phyloP scores from a whole-genome alignment of 139 green algal species.

The Chlorella sp. region DNA sequence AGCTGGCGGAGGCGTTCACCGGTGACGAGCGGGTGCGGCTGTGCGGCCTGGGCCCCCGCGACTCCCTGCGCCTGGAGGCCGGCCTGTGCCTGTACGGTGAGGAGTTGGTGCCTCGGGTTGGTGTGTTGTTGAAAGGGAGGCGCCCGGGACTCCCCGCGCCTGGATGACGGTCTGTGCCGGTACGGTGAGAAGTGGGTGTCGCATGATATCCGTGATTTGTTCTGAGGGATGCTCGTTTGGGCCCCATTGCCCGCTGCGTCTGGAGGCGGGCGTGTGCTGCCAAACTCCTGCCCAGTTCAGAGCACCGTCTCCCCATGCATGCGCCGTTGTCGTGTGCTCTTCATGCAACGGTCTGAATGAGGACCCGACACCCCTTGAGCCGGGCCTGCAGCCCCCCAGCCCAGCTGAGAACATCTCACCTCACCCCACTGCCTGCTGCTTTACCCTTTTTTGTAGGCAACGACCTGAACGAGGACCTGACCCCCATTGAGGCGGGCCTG shows the following conservation, averaged over 20 bases:
- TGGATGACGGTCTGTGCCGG: constrained; percentile 97
- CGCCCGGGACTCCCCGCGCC: constrained; percentile 65
- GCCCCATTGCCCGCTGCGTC: too few relatives aligned
- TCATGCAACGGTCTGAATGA: constrained; percentile 93
- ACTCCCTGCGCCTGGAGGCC: constrained; percentile 96
- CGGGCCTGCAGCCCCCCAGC: too few relatives aligned
- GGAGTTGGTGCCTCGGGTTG: background rate
- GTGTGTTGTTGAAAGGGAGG: background rate
- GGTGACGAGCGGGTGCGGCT: constrained; percentile 69
- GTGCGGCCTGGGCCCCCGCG: constrained; percentile 90
- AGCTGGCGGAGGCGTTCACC: constrained; percentile 78
- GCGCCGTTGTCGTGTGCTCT: too few relatives aligned
- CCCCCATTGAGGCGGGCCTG: constrained; percentile 96
- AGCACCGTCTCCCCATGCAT: too few relatives aligned
- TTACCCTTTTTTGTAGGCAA: constrained; percentile 73
- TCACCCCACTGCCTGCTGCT: background rate
- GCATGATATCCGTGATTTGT: too few relatives aligned
- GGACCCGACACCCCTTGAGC: constrained; percentile 90
- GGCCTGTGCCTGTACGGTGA: constrained; percentile 97
- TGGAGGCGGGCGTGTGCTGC: too few relatives aligned
- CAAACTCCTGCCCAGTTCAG: too few relatives aligned
- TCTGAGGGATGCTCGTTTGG: too few relatives aligned
- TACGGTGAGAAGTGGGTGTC: constrained; percentile 89
- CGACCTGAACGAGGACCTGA: constrained; percentile 94
- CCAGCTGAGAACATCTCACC: too few relatives aligned